phyloP scores from a whole-genome alignment of 257 asterid species.

The Solanum peruvianum region DNA sequence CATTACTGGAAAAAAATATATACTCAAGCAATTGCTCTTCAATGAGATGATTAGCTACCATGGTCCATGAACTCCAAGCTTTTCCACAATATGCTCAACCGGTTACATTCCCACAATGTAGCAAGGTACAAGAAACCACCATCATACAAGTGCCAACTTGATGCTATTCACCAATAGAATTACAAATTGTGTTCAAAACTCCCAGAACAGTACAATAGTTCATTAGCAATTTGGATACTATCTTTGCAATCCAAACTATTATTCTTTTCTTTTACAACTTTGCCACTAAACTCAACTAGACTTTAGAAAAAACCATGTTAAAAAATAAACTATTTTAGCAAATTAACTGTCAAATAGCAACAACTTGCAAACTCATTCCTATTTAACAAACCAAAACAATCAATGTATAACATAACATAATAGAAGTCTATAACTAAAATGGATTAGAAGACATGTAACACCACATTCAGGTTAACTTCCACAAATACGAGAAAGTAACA shows the following conservation, averaged over 20 bases:
- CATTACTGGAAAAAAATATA: neutral
- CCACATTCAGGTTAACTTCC: neutral
- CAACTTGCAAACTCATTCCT: neutral
- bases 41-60: neutral
- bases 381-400: neutral
- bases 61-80: neutral
- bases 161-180: neutral
- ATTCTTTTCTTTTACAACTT: neutral
- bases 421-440: neutral
- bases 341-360: neutral
- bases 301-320: neutral
- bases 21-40: neutral
- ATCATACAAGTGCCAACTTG: neutral
- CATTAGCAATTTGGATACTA: neutral
- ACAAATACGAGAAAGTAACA: neutral
- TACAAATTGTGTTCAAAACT: neutral
- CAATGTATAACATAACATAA: neutral
- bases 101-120: neutral
- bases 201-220: neutral
- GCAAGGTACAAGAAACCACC: neutral
- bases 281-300: neutral
- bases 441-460: neutral
- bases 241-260: neutral
- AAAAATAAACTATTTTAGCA: neutral
- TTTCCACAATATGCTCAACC: neutral